A percentile compares a stretch with the other conserved stretches of the same genome.
Evolutionary conservation across 805 yeast genomes (phyloP).

Genomic region (Candida bentonensis): DNA sequence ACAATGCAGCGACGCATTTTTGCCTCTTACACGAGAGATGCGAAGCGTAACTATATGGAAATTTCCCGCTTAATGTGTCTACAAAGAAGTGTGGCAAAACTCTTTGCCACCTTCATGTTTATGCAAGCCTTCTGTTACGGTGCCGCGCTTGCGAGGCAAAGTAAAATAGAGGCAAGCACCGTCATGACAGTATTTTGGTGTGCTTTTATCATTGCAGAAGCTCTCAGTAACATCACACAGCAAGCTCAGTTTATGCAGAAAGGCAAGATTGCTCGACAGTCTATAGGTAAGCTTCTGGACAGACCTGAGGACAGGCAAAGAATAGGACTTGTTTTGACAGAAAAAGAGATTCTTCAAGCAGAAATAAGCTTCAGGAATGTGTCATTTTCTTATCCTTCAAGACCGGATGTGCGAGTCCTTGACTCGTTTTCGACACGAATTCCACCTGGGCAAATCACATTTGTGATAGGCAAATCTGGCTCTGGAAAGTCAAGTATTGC

Average conservation of each 20-base stretch:
- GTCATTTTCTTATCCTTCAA: slow-evolving; percentile 46
- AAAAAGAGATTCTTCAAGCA: neutral
- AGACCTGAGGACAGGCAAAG: slow-evolving; percentile 5
- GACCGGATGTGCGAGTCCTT: slow-evolving; percentile 34
- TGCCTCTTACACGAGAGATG: slow-evolving; percentile 20
- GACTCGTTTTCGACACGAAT: slow-evolving; percentile 33
- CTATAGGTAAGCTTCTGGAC: slow-evolving; percentile 30
- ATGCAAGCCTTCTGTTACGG: slow-evolving; percentile 94
- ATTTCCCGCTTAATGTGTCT: slow-evolving; percentile 33
- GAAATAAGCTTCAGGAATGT: slow-evolving; percentile 10
- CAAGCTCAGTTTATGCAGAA: slow-evolving; percentile 51
- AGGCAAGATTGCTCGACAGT: slow-evolving; percentile 53
- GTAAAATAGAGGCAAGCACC: slow-evolving; percentile 39
- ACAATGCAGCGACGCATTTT: slow-evolving; percentile 35
- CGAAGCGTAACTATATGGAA: slow-evolving; percentile 27
- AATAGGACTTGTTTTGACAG: slow-evolving; percentile 14
- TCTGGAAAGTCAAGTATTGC: slow-evolving; percentile 84
- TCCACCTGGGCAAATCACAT: slow-evolving; percentile 34
- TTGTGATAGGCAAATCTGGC: slow-evolving; percentile 78
- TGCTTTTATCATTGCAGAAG: slow-evolving; percentile 57
- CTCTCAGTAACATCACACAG: slow-evolving; percentile 39
- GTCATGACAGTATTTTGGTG: slow-evolving; percentile 76
- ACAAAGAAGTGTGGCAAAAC: slow-evolving; percentile 43
- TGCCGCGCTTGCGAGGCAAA: slow-evolving; percentile 40
- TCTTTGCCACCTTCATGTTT: slow-evolving; percentile 57